Conservation (phyloP, 495 filamentous ascomycete species). For the Staphylotrichum longicolle region DNA sequence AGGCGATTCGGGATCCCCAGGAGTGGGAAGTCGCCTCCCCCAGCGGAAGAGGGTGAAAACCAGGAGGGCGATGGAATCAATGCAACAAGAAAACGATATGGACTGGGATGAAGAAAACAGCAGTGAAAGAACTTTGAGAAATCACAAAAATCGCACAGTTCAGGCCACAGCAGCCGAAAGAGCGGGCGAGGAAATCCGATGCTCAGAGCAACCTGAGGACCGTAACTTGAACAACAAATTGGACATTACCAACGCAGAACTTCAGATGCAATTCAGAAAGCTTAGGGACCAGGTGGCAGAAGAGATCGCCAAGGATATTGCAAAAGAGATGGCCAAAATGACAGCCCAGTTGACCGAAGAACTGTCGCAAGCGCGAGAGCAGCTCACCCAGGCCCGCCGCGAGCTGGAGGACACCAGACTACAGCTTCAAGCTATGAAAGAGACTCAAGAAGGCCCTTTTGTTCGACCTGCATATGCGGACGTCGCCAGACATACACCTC, state of each 20-base stretch:
- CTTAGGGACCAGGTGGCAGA: slow-evolving; percentile 1
- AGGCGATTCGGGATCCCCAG: slow-evolving; percentile 10
- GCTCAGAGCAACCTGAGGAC: neutral
- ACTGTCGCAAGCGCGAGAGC: slow-evolving; percentile 1
- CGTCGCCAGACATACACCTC: slow-evolving; percentile 1
- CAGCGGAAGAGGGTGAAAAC: slow-evolving; percentile 8
- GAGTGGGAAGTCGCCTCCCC: slow-evolving; percentile 3
- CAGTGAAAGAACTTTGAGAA: slow-evolving; percentile 1
- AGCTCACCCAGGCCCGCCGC: neutral
- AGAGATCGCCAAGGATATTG: neutral
- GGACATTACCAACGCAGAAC: slow-evolving; percentile 1
- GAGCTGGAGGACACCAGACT: slow-evolving; percentile 6
- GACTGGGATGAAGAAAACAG: slow-evolving; percentile 4
- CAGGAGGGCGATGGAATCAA: neutral
- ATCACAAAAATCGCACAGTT: neutral
- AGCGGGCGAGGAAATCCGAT: neutral
- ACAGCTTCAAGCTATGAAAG: neutral
- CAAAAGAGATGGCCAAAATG: neutral
- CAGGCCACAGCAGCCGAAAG: neutral
- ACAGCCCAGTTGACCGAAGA: neutral
- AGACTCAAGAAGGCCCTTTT: neutral
- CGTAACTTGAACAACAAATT: slow-evolving; percentile 2
- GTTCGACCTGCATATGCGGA: neutral
- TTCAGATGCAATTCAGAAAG: neutral
- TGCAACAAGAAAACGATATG: slow-evolving; percentile 13